phyloP scores from a whole-genome alignment of 352 stramenopile species.

The Blastocystis hominis region DNA sequence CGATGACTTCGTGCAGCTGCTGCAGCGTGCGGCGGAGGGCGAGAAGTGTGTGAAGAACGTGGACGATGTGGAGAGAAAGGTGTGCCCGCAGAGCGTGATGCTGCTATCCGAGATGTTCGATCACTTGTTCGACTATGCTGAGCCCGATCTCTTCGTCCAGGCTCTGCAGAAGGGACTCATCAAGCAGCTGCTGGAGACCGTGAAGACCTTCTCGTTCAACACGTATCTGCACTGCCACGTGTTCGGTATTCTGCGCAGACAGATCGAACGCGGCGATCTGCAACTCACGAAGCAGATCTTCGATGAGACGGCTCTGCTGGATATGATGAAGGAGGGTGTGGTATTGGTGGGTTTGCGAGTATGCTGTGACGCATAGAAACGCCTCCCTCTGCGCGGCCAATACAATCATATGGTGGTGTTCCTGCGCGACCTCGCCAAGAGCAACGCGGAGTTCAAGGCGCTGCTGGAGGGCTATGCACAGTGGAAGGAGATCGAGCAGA shows the following conservation, averaged over 20 bases:
- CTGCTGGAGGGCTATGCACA: not conserved
- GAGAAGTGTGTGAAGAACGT: not conserved
- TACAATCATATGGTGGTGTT: conserved; percentile 40
- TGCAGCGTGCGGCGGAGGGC: not conserved
- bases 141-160: not conserved
- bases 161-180: not conserved
- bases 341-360: not conserved
- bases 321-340: not conserved
- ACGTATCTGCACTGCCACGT: conserved; percentile 49
- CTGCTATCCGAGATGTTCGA: conserved; percentile 41
- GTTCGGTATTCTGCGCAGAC: not conserved
- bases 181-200: not conserved
- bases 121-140: conserved; percentile 37
- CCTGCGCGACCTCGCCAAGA: not conserved
- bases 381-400: conserved; percentile 31
- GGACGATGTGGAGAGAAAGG: not conserved
- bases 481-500: not conserved
- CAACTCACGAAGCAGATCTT: not conserved
- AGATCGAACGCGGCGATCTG: not conserved
- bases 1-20: not conserved
- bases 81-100: conserved; percentile 45
- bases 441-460: not conserved
- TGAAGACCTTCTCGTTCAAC: conserved; percentile 32
- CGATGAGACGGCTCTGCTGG: not conserved
- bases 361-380: not conserved